Conservation (phyloP, 2,329 filamentous ascomycete genomes). For the Cladosporium cucumerinum region DNA sequence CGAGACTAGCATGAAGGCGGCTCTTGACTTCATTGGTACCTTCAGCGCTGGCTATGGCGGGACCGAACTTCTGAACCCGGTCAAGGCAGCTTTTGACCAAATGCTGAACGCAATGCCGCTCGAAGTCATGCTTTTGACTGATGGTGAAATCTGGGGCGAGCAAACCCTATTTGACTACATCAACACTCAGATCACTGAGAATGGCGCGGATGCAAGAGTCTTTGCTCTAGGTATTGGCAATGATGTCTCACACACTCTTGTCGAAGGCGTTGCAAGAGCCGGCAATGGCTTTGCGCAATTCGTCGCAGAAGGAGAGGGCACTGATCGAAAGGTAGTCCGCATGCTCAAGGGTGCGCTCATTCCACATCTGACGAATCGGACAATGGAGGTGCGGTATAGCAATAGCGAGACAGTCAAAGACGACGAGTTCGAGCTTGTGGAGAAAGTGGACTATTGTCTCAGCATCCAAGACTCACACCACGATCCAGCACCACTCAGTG, state of each 20-base stretch:
- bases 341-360: conserved; percentile 71
- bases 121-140: conserved; percentile 56
- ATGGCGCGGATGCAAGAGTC: conserved; percentile 49
- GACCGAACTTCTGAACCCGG: conserved; percentile 50
- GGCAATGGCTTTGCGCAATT: conserved; percentile 60
- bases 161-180: conserved; percentile 48
- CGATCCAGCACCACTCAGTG: conserved; percentile 16
- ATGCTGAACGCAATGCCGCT: conserved; percentile 46
- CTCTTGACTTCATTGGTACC: conserved; percentile 41
- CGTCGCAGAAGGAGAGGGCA: conserved; percentile 60
- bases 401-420: conserved; percentile 30
- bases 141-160: conserved; percentile 54
- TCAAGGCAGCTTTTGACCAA: conserved; percentile 47
- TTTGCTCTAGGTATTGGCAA: conserved; percentile 57
- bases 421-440: conserved; percentile 62
- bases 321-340: conserved; percentile 65
- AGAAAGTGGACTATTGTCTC: conserved; percentile 53
- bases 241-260: conserved; percentile 53
- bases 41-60: conserved; percentile 52
- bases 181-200: conserved; percentile 41
- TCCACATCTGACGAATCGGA: conserved; percentile 63
- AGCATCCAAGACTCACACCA: conserved; percentile 31
- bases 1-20: conserved; percentile 43
- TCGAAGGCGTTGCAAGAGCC: conserved; percentile 57
- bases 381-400: conserved; percentile 59